Percentiles rank a stretch among this genome's conserved stretches.
phyloP scores from a whole-genome alignment of 768 basidiomycete species.

The Lanmaoa pseudosensibilis region DNA sequence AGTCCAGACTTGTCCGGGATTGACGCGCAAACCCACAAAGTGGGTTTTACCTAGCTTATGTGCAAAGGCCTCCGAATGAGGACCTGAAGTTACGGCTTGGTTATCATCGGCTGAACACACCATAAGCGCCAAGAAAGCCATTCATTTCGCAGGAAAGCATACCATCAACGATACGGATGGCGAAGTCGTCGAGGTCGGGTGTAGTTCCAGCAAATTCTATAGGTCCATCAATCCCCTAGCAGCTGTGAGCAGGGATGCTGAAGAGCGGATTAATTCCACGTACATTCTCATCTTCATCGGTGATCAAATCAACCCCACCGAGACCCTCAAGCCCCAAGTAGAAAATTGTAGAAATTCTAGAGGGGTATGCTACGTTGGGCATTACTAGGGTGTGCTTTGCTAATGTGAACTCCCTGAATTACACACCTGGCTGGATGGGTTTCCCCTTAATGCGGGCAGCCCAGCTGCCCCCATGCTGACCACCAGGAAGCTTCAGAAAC shows the following conservation, averaged over 20 bases:
- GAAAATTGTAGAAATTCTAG: conserved; percentile 76
- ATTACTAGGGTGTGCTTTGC: conserved; percentile 28
- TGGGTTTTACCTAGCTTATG: conserved; percentile 70
- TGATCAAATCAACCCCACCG: conserved; percentile 79
- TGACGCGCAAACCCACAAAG: conserved; percentile 60
- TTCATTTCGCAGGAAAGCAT: conserved; percentile 7
- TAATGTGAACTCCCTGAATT: background rate
- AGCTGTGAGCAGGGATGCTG: conserved; percentile 5
- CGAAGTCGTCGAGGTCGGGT: conserved; percentile 80
- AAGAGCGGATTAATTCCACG: conserved; percentile 21
- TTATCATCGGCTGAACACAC: conserved; percentile 56
- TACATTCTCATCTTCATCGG: conserved; percentile 73
- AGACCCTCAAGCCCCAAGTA: conserved; percentile 88
- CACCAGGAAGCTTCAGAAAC: conserved; percentile 83
- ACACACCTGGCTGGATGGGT: conserved; percentile 64
- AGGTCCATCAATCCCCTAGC: conserved; percentile 71
- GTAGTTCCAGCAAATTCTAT: conserved; percentile 72
- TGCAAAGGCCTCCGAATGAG: conserved; percentile 56
- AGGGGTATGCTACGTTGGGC: conserved; percentile 40
- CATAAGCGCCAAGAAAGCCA: conserved; percentile 3
- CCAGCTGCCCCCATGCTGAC: conserved; percentile 85
- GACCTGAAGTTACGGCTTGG: conserved; percentile 51
- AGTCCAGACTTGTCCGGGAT: conserved; percentile 73
- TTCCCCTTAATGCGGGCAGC: conserved; percentile 80
- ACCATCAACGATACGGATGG: conserved; percentile 80